Percentiles rank a stretch among this genome's conserved stretches.
These are phyloP conservation scores for Spathaspora arborariae DNA, from an alignment of 805 yeast species.

Conservation along the genomic window DNA sequence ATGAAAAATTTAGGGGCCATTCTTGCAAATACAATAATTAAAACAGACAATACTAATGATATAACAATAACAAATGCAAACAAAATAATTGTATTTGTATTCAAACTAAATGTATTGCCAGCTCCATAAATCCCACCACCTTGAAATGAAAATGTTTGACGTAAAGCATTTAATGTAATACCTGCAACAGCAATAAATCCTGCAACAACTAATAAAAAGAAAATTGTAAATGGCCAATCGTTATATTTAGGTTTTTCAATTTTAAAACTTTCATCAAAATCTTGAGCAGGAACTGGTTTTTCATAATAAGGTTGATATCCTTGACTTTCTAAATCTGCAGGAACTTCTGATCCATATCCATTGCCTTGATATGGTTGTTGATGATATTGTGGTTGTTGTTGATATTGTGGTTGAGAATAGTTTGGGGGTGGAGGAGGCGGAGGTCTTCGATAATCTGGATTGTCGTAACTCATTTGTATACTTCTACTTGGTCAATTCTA, in stretches of 20 bases:
- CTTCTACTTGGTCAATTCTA: neutral
- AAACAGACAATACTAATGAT: conserved; percentile 52
- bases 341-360: conserved; percentile 8
- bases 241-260: conserved; percentile 59
- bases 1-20: conserved; percentile 65
- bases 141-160: conserved; percentile 47
- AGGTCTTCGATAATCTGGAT: conserved; percentile 4
- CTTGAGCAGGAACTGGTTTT: conserved; percentile 29
- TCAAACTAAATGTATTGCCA: conserved; percentile 55
- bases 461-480: conserved; percentile 5
- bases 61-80: conserved; percentile 63
- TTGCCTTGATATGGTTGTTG: conserved; percentile 1
- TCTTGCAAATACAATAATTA: conserved; percentile 60
- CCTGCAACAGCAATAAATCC: conserved; percentile 74
- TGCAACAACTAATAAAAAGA: conserved; percentile 42
- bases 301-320: conserved; percentile 17
- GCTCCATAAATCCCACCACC: conserved; percentile 63
- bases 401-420: conserved; percentile 8
- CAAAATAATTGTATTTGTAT: conserved; percentile 70
- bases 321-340: conserved; percentile 28
- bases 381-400: conserved; percentile 4
- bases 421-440: conserved; percentile 6
- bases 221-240: conserved; percentile 67
- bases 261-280: conserved; percentile 67
- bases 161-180: conserved; percentile 63